A percentile compares a stretch with the other conserved stretches of the same genome.
Conservation (phyloP, 176 grass and related monocot species). For the Pharus latifolius region DNA sequence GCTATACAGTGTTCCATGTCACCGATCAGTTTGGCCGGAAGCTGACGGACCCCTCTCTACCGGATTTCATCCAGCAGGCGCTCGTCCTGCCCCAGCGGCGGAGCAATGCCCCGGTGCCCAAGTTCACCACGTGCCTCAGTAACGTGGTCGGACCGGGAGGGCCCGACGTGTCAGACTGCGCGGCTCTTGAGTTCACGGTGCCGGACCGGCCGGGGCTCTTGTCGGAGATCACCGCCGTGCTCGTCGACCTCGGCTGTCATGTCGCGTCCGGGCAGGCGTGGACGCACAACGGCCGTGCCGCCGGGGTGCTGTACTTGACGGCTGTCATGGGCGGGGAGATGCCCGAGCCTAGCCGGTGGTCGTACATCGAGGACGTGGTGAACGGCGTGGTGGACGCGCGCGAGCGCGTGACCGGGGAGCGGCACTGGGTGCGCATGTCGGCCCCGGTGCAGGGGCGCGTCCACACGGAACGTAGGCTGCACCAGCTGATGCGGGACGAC, state of each 20-base stretch:
- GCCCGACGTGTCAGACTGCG: constrained; percentile 42
- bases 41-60: constrained; percentile 44
- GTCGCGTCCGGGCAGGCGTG: constrained; percentile 50
- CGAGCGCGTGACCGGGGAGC: constrained; percentile 22
- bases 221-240: constrained; percentile 50
- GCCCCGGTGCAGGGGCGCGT: constrained; percentile 39
- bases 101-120: background rate
- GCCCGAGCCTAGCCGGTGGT: constrained; percentile 18
- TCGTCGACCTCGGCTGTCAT: constrained; percentile 45
- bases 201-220: constrained; percentile 48
- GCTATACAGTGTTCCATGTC: constrained; percentile 71
- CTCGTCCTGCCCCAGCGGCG: constrained; percentile 7
- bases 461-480: constrained; percentile 57
- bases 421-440: constrained; percentile 35
- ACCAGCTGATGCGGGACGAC: constrained; percentile 75
- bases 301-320: constrained; percentile 43
- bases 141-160: constrained; percentile 36
- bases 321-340: background rate
- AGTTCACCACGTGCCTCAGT: constrained; percentile 54
- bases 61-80: constrained; percentile 45
- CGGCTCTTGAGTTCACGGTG: constrained; percentile 55
- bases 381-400: constrained; percentile 42
- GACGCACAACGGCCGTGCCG: constrained; percentile 49
- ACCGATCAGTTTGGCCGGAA: constrained; percentile 61
- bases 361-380: constrained; percentile 50